Base-by-base conservation (phyloP, 106 monocot genomes). In the Hemerocallis citrina region DNA sequence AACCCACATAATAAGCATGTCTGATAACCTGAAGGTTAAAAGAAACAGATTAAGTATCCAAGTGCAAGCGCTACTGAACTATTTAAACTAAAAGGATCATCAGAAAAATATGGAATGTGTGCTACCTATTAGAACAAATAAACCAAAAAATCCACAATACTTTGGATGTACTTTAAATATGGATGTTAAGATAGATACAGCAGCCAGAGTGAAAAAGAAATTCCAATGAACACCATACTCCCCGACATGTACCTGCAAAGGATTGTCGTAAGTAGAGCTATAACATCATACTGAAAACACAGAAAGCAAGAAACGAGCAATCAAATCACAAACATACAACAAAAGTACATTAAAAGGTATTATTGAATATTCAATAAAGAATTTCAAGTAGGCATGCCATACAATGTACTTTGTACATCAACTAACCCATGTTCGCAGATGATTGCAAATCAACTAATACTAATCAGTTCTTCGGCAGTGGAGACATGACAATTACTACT, bases 171-270 rank as follows among this genome's bases (percentile, higher is more conserved):
- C 73, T 14, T 59, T 81, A 36, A 85, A 59, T n/a, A 85, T 56
- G 11, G 84, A 79, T 48, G 91, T 77, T 52, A 98, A 46, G 37
- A 91, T 39, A 57, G 84, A 72, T 65, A 91, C 84, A 63, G 76
- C 86, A 13, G 91, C 91, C 67, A 98, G 91, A n/a, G 96, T 98
- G 69, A 98, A 92, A 80, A 98, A 98, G 79, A 98, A 98, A 79
- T 98, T 98, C 91, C 96, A 98, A 55, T 98, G 91, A 57, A 85
- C 96, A 45, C 91, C 96, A 73, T 98, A 98, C 69, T 98, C 96
- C 30, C 87, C 96, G 11, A 77, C 84, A 85, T 98, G 96, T 10
- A 98, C 91, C 96, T 98, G 64, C 52, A 72, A 65, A 37, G 27
- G 41, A 23, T 39, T 6, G 22, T 19, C 58, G 7, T 27, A 43